Evolutionary conservation across 441 rosid species (phyloP), one percentile per base, ranked within the genome.

Genomic region (Syzygium syzygioides): DNA sequence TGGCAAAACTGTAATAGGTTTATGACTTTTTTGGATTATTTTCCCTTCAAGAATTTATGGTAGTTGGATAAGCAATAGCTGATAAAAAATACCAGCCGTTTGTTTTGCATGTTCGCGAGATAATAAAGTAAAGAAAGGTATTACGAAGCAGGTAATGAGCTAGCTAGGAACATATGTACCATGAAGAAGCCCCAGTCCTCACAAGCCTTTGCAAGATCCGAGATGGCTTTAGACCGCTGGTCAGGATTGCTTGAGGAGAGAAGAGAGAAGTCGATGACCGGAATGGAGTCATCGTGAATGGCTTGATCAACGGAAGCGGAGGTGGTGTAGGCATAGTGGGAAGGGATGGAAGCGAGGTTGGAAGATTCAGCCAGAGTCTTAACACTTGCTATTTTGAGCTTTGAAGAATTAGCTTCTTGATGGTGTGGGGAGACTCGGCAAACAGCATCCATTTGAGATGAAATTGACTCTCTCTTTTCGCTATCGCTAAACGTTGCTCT

Each of bases 101-200:
- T 71, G 50, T 71, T 37, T 34, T 25, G 26, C 28, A 11, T 37
- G 28, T 20, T 71, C 28, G 3, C 3, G 12, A 71, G 28, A 12
- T 32, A 6, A 41, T 34, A 60, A 28, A 15, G 9, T 37, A 4
- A 9, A 41, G 14, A 19, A 68, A 41, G 14, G 13, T 68, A 13
- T 19, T 4, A 18, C 6, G 9, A 37, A 20, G 50, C 28, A 71
- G 4, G 25, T 37, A 37, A 37, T 71, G 50, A 37, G 11, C 3
- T 71, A 71, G 50, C 50, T 37, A 37, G 28, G 50, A 37, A 37
- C 28, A 20, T 11, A 41, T 7, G 50, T 86, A 86, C 88, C 88
- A 86, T 48, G 88, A 86, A 86, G 54, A 57, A 17, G 55, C 88
- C 88, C 88, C 83, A 86, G 37, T 86, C 55, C 28, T 45, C 56